A percentile compares a stretch with the other conserved stretches of the same genome.
phyloP scores from a whole-genome alignment of 1,139 yeast genomes.

The Hyphopichia wangnamkhiaoensis region DNA sequence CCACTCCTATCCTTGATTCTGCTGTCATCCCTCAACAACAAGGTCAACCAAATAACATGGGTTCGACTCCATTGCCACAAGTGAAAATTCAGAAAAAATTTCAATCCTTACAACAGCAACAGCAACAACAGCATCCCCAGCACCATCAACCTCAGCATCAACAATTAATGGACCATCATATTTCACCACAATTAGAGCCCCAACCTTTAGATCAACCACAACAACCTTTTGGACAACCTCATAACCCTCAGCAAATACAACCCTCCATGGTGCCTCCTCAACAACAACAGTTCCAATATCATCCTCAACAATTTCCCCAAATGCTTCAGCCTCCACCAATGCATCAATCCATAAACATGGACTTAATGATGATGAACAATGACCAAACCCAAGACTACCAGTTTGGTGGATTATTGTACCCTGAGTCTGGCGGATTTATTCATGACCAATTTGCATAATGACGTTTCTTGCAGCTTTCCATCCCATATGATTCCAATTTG shows the following conservation, averaged over 20 bases:
- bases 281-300: constrained; percentile 11
- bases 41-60: constrained; percentile 4
- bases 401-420: constrained; percentile 13
- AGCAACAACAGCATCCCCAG: constrained; percentile 4
- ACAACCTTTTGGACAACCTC: not conserved
- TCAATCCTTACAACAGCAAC: constrained; percentile 24
- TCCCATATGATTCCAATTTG: not conserved
- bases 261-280: constrained; percentile 9
- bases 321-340: not conserved
- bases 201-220: constrained; percentile 23
- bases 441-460: constrained; percentile 1
- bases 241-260: constrained; percentile 3
- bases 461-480: not conserved
- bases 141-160: constrained; percentile 5
- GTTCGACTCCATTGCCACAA: constrained; percentile 17
- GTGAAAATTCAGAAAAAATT: constrained; percentile 22
- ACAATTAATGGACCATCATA: not conserved
- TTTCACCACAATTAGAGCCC: constrained; percentile 18
- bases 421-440: constrained; percentile 5
- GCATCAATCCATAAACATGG: constrained; percentile 17
- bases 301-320: constrained; percentile 4
- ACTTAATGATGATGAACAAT: constrained; percentile 15
- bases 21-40: constrained; percentile 4
- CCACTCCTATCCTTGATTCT: constrained; percentile 8
- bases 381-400: constrained; percentile 12